A percentile compares a stretch with the other conserved stretches of the same genome.
These are phyloP conservation scores for Peronospora belbahrii DNA, from an alignment of 352 stramenopile genomes.

Conservation along the genomic window DNA sequence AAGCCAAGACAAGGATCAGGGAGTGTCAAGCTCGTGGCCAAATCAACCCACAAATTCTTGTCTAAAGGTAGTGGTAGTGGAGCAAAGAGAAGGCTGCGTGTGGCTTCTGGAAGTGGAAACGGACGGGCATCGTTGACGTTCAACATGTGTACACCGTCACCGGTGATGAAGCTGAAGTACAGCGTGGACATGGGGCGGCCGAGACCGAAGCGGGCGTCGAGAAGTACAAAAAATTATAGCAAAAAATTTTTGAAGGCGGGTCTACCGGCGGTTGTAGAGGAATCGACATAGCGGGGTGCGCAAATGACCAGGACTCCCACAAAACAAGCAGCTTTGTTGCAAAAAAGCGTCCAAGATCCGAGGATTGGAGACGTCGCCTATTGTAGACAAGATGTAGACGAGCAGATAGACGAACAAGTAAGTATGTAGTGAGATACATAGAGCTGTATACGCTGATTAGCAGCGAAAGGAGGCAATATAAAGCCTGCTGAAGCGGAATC, in stretches of 20 bases:
- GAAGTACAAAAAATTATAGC: constrained; percentile 33
- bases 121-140: constrained; percentile 36
- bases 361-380: constrained; percentile 12
- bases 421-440: constrained; percentile 11
- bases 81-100: constrained; percentile 16
- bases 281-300: constrained; percentile 5
- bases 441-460: constrained; percentile 1
- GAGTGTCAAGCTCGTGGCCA: constrained; percentile 29
- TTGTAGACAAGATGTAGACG: constrained; percentile 23
- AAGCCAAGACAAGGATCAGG: constrained; percentile 9
- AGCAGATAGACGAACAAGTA: constrained; percentile 21
- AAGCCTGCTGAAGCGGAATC: background rate
- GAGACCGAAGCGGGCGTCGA: constrained; percentile 51
- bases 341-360: constrained; percentile 9
- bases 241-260: constrained; percentile 54
- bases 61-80: constrained; percentile 6
- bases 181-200: constrained; percentile 72
- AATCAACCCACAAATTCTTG: constrained; percentile 29
- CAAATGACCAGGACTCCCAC: constrained; percentile 4
- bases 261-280: constrained; percentile 27
- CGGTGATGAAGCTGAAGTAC: constrained; percentile 70
- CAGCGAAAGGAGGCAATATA: background rate
- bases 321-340: constrained; percentile 9
- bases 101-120: constrained; percentile 6
- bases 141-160: constrained; percentile 70